Percentiles rank a stretch among this genome's conserved stretches.
Conservation (phyloP, 331 rosid genomes). For the Cydonia oblonga region DNA sequence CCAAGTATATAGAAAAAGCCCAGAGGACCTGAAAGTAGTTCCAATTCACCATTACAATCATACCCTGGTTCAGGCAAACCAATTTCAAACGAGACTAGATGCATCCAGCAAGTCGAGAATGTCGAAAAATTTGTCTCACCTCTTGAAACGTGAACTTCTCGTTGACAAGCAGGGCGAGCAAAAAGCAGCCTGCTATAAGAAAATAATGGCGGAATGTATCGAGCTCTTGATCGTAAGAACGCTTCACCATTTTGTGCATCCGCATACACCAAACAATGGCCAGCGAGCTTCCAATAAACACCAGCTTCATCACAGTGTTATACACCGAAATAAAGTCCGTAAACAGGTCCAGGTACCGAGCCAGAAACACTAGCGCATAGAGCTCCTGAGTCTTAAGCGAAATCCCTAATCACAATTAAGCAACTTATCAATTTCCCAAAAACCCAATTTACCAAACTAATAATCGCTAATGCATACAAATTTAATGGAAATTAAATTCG, state of each 20-base stretch:
- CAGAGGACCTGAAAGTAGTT: constrained; percentile 54
- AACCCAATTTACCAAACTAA: neutral
- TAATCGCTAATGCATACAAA: neutral
- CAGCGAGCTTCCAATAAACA: constrained; percentile 61
- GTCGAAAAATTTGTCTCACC: constrained; percentile 21
- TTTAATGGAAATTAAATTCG: no score
- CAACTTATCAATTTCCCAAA: neutral
- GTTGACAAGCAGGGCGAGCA: constrained; percentile 47
- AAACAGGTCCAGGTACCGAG: constrained; percentile 87
- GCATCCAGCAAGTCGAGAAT: neutral
- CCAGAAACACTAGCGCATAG: constrained; percentile 62
- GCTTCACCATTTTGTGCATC: constrained; percentile 45
- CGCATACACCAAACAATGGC: constrained; percentile 85
- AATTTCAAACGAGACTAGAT: neutral
- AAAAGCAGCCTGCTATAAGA: constrained; percentile 46
- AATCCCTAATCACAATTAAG: constrained; percentile 32
- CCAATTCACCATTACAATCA: constrained; percentile 8
- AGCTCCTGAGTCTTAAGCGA: constrained; percentile 94
- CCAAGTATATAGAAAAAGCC: constrained; percentile 97
- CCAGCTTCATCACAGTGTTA: constrained; percentile 73
- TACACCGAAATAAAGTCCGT: constrained; percentile 69
- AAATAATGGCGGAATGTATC: constrained; percentile 74
- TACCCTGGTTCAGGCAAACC: neutral
- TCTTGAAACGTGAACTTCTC: constrained; percentile 68
- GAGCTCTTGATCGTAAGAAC: constrained; percentile 62